Evolutionary conservation across 805 yeast species (phyloP), one percentile per base, ranked within the genome.

Genomic region (Monosporozyma unispora): DNA sequence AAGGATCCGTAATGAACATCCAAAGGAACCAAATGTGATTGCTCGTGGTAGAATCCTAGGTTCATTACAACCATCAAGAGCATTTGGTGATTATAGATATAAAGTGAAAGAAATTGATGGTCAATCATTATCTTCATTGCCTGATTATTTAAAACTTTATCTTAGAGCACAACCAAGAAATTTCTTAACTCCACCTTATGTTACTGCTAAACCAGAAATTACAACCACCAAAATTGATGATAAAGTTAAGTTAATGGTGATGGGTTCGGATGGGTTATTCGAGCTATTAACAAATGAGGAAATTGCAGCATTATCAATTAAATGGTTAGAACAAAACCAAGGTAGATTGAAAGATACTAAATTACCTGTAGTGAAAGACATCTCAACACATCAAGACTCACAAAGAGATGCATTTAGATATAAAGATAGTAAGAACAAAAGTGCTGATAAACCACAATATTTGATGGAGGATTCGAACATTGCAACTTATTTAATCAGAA

Each of bases 51-150:
- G 99, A 60, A 86, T 93, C 10, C 74, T 93, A 56, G 99, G 99
- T 0, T 81, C 93, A 10, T 75, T 93, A 54, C 98, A 93, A 67
- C 99, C 99, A 12, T 80, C 96, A 0, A 76, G 99, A 60, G 96
- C 98, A 1, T 93, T 93, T 72, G 99, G 99, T 45, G 99, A 93
- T 67, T 95, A 96, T 51, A 78, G 96, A 53, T 93, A 88, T 64
- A 93, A 93, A 63, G 77, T 95, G 74, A 79, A 89, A 29, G 72
- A 74, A 35, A 52, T 71, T n/a, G 68, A 66, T 48, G 63, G 82
- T 58, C 53, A 68, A 48, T 52, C 69, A 0, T 57, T 70, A 12
- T 67, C 64, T 10, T 80, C 82, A 21, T 76, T 87, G 50, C 97
- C 95, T 60, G 83, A 83, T 45, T 82, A 87, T 57, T 76, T 82